phyloP scores from a whole-genome alignment of 306 rosid genomes.

The Vigna angularis region DNA sequence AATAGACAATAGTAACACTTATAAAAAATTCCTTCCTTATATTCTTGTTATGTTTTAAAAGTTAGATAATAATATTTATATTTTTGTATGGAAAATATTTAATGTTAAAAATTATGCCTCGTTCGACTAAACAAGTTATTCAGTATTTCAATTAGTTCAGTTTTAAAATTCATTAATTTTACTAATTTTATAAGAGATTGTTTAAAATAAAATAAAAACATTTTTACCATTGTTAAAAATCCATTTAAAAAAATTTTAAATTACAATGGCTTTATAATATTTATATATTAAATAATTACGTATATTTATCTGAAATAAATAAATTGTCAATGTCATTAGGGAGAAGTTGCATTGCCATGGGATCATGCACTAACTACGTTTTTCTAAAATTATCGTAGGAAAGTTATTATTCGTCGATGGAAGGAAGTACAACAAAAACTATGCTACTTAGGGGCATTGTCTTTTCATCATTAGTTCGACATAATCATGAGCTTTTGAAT shows the following conservation, averaged over 20 bases:
- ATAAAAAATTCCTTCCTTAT: no score
- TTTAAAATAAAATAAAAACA: not conserved
- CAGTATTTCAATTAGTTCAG: not conserved
- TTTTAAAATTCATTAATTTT: not conserved
- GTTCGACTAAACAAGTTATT: no score
- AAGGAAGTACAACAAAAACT: slow-evolving; percentile 7
- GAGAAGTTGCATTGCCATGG: not conserved
- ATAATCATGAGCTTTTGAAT: not conserved
- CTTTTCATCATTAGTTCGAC: not conserved
- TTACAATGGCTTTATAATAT: not conserved
- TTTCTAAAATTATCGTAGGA: slow-evolving; percentile 1
- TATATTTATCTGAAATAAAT: not conserved
- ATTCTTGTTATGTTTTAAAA: no score
- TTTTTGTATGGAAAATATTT: no score
- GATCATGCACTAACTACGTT: not conserved
- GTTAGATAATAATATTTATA: no score
- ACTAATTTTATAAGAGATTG: not conserved
- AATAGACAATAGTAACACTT: no score
- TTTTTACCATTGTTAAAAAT: not conserved
- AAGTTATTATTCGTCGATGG: not conserved
- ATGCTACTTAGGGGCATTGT: slow-evolving; percentile 1
- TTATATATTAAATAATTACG: not conserved
- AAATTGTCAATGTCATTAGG: not conserved
- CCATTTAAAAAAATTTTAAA: not conserved
- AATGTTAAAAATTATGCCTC: no score